These are phyloP conservation scores for Mortierella claussenii DNA, from an alignment of 192 early-diverging fungal genomes.

Conservation along the genomic window DNA sequence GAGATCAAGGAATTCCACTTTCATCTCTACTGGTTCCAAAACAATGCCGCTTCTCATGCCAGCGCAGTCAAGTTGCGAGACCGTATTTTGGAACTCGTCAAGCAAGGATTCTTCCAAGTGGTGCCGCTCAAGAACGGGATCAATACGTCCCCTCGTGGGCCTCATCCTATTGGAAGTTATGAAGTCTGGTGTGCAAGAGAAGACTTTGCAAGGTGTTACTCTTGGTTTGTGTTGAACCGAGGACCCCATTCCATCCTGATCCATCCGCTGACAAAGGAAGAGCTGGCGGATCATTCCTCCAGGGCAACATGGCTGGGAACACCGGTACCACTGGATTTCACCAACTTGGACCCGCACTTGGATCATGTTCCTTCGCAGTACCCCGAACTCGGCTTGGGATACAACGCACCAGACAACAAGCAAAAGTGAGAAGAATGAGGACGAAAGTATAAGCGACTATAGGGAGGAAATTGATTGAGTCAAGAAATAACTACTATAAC, in stretches of 20 bases:
- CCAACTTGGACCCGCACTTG: slow-evolving; percentile 25
- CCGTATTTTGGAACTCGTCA: slow-evolving; percentile 54
- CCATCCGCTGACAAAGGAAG: slow-evolving; percentile 67
- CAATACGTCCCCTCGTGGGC: slow-evolving; percentile 61
- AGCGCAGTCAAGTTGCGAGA: slow-evolving; percentile 53
- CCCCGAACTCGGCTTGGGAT: slow-evolving; percentile 71
- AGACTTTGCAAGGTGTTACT: slow-evolving; percentile 65
- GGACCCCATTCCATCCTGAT: slow-evolving; percentile 63
- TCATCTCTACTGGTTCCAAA: slow-evolving; percentile 72
- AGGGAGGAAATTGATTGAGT: no score
- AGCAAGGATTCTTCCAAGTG: slow-evolving; percentile 63
- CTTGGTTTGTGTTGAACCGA: slow-evolving; percentile 64
- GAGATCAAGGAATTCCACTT: slow-evolving; percentile 77
- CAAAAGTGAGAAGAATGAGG: no score
- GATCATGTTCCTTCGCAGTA: slow-evolving; percentile 67
- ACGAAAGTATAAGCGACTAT: no score
- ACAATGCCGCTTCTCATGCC: slow-evolving; percentile 52
- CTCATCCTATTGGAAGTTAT: slow-evolving; percentile 70
- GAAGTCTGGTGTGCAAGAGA: slow-evolving; percentile 75
- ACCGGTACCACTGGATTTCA: slow-evolving; percentile 60
- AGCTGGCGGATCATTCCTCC: slow-evolving; percentile 65
- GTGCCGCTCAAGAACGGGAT: slow-evolving; percentile 57
- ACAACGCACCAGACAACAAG: slow-evolving; percentile 50
- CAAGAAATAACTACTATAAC: no score
- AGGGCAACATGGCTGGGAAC: slow-evolving; percentile 70